phyloP scores from a whole-genome alignment of 495 filamentous ascomycete species.

The Tuber microsphaerosporum region DNA sequence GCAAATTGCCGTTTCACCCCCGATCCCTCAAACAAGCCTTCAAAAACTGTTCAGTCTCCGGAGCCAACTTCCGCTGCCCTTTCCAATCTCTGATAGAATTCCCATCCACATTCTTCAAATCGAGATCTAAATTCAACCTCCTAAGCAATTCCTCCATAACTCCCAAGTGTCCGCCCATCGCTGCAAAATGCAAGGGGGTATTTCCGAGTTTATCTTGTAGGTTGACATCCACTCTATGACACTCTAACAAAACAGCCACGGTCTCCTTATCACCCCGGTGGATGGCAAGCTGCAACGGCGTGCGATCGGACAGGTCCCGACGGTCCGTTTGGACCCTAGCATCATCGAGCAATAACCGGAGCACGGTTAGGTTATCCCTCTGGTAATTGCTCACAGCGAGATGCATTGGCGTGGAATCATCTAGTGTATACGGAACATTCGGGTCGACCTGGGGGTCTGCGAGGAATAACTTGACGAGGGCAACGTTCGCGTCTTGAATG shows the following conservation, averaged over 20 bases:
- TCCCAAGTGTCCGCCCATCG: neutral
- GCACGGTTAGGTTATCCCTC: neutral
- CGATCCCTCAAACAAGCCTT: neutral
- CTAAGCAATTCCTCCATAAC: neutral
- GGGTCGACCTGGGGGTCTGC: neutral
- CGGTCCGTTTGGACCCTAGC: neutral
- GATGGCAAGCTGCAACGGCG: neutral
- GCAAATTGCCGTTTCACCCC: neutral
- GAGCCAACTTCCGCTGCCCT: neutral
- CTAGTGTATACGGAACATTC: neutral
- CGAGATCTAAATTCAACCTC: neutral
- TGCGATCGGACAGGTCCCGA: neutral
- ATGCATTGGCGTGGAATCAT: neutral
- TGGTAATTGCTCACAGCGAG: neutral
- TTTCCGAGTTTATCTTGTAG: neutral
- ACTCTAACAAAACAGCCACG: neutral
- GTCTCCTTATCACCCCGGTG: neutral
- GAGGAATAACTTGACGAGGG: conserved; percentile 1
- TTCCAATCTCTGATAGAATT: conserved; percentile 1
- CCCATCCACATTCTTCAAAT: neutral
- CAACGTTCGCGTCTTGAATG: neutral
- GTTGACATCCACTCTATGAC: neutral
- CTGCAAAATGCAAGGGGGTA: neutral
- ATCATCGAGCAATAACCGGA: neutral
- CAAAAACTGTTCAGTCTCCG: neutral